These are phyloP conservation scores for Penicillium sp. DNA, from an alignment of 2,329 filamentous ascomycete species.

Conservation along the genomic window DNA sequence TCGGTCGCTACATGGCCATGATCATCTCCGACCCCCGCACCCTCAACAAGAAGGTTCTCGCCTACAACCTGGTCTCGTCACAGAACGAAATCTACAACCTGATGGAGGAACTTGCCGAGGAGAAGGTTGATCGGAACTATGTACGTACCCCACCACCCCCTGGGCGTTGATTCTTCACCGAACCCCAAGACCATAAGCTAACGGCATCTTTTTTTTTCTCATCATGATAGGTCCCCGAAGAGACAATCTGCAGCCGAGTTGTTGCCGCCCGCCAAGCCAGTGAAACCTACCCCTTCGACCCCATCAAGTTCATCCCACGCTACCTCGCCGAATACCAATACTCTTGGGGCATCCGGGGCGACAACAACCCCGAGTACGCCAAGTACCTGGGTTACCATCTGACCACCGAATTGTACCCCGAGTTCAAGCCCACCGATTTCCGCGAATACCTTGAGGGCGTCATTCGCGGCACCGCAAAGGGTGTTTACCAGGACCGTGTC, in stretches of 20 bases:
- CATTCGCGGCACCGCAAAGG: conserved; percentile 46
- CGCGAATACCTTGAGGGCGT: conserved; percentile 47
- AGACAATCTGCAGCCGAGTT: conserved; percentile 40
- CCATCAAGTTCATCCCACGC: conserved; percentile 40
- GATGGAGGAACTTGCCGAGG: conserved; percentile 55
- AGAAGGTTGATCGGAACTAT: conserved; percentile 49
- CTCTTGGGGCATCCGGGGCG: conserved; percentile 55
- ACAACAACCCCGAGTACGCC: conserved; percentile 59
- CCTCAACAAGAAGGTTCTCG: conserved; percentile 57
- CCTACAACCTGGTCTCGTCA: conserved; percentile 52
- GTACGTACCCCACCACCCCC: no score
- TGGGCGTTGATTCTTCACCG: no score
- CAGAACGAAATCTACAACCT: conserved; percentile 53
- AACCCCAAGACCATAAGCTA: neutral
- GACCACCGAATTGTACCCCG: conserved; percentile 59
- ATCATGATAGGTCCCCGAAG: conserved; percentile 37
- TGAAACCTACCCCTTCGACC: conserved; percentile 43
- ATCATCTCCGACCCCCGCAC: conserved; percentile 59
- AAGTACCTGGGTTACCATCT: conserved; percentile 60
- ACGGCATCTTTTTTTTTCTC: conserved; percentile 7
- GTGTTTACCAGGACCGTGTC: conserved; percentile 40
- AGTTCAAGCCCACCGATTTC: conserved; percentile 49
- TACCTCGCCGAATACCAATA: conserved; percentile 51
- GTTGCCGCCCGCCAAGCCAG: conserved; percentile 38
- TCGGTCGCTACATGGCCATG: conserved; percentile 56